Base-by-base conservation (phyloP, 2,329 filamentous ascomycete species). In the Hypoxylon sp. region DNA sequence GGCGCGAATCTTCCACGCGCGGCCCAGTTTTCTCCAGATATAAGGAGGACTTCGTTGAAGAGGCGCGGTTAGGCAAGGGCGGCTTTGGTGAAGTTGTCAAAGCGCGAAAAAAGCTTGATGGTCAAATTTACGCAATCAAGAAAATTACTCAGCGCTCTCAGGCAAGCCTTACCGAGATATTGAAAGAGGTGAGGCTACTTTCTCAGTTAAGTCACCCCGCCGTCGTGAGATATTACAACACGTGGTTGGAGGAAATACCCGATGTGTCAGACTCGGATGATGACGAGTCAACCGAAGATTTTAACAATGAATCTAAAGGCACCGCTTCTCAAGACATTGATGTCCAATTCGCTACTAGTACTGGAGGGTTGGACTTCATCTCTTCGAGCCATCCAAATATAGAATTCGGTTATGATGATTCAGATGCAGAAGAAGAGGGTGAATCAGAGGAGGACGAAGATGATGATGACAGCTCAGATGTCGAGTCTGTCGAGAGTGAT, bases 1-100 rank as follows among this genome's bases (percentile, higher is more conserved):
- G 74, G 55, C 85, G 90, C 38, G 91, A 92, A 64, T 93, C 91
- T 1, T 85, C 84, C 72, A 85, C 81, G 56, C 83, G 84, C 14
- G 80, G 82, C 13, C 81, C 81, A 1, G 77, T 84, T 2, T 84
- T 88, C 48, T 97, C 93, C 1, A 89, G 95, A 67, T 99, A 97
- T 76, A 87, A 87, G 10, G 92, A 92, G 74, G 96, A 98, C 74
- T 99, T 97, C 80, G 90, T 94, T 17, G 94, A 98, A 80, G 90
- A 96, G 75, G 93, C 93, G 13, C 89, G 92, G 3, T 84, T 99
- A 11, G 96, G 96, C 2, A 97, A 95, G 78, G 96, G 96, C 46
- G 96, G 95, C 0, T 99, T 97, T 80, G 96, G 96, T 4, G 93
- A 98, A 80, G 96, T 99, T 21, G 93, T 98, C 60, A 97, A 97